phyloP scores from a whole-genome alignment of 805 yeast species.

The Metschnikowia santaceciliae region DNA sequence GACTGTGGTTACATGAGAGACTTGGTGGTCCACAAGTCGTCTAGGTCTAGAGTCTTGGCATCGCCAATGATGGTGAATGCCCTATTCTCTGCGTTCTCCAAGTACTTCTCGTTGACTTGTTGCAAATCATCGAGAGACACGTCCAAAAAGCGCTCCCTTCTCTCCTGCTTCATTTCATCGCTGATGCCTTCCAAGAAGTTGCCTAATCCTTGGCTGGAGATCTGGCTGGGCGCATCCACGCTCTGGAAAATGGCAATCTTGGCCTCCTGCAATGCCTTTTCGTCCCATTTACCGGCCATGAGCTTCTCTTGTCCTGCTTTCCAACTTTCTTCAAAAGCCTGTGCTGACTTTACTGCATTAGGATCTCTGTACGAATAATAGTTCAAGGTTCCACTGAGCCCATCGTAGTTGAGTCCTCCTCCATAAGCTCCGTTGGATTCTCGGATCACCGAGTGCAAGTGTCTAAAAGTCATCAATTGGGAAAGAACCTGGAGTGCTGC shows the following conservation, averaged over 20 bases:
- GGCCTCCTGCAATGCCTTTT: slow-evolving; percentile 77
- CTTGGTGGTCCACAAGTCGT: slow-evolving; percentile 17
- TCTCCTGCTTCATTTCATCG: slow-evolving; percentile 71
- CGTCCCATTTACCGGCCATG: slow-evolving; percentile 46
- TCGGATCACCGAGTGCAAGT: slow-evolving; percentile 83
- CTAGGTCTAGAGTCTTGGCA: slow-evolving; percentile 23
- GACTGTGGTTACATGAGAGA: slow-evolving; percentile 4
- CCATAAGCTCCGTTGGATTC: slow-evolving; percentile 99
- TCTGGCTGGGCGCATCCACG: slow-evolving; percentile 84
- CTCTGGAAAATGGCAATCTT: slow-evolving; percentile 87
- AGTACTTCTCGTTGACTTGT: slow-evolving; percentile 64
- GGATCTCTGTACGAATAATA: slow-evolving; percentile 95
- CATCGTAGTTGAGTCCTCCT: slow-evolving; percentile 85
- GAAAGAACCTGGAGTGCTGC: slow-evolving; percentile 82
- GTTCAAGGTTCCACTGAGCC: slow-evolving; percentile 73
- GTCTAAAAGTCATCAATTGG: slow-evolving; percentile 74
- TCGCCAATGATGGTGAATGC: slow-evolving; percentile 47
- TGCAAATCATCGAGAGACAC: slow-evolving; percentile 60
- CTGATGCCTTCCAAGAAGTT: slow-evolving; percentile 66
- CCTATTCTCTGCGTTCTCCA: slow-evolving; percentile 28
- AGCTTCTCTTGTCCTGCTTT: slow-evolving; percentile 43
- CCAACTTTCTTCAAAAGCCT: slow-evolving; percentile 44
- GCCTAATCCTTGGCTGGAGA: slow-evolving; percentile 70
- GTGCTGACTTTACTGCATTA: slow-evolving; percentile 65
- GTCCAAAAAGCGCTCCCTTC: slow-evolving; percentile 72